phyloP scores from a whole-genome alignment of 768 basidiomycete genomes.

The Kockovaella imperatae region DNA sequence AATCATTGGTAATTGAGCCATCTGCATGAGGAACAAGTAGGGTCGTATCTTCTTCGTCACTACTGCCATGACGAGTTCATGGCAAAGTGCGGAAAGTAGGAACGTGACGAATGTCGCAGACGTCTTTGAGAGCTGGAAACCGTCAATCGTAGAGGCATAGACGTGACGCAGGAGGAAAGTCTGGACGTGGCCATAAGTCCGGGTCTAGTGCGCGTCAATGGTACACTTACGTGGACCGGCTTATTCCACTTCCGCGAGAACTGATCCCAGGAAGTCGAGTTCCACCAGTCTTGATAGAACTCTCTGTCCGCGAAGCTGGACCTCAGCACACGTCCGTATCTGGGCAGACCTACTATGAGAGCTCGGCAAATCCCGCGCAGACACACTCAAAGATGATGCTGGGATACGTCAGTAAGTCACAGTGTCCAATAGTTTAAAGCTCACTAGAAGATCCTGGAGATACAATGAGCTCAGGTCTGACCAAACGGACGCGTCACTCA shows the following conservation, averaged over 20 bases:
- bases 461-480: conserved; percentile 46
- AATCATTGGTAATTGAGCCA: conserved; percentile 88
- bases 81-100: conserved; percentile 75
- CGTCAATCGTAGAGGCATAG: conserved; percentile 76
- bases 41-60: conserved; percentile 88
- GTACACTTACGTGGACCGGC: conserved; percentile 61
- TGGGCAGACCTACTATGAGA: conserved; percentile 58
- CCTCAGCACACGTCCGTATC: conserved; percentile 7
- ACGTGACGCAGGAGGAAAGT: conserved; percentile 77
- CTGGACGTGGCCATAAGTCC: conserved; percentile 8
- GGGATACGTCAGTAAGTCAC: conserved; percentile 1
- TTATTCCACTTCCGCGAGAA: conserved; percentile 99
- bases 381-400: conserved; percentile 66
- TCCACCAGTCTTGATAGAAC: conserved; percentile 99
- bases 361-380: conserved; percentile 89
- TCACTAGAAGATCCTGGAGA: conserved; percentile 42
- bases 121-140: conserved; percentile 64
- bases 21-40: conserved; percentile 76
- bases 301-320: conserved; percentile 87
- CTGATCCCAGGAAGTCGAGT: conserved; percentile 92
- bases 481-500: conserved; percentile 62
- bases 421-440: not conserved
- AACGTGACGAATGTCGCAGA: conserved; percentile 92
- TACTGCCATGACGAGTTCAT: conserved; percentile 93
- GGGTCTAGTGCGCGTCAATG: conserved; percentile 49